Conservation (phyloP, 192 early-diverging fungal species). For the Mortierella antarctica region DNA sequence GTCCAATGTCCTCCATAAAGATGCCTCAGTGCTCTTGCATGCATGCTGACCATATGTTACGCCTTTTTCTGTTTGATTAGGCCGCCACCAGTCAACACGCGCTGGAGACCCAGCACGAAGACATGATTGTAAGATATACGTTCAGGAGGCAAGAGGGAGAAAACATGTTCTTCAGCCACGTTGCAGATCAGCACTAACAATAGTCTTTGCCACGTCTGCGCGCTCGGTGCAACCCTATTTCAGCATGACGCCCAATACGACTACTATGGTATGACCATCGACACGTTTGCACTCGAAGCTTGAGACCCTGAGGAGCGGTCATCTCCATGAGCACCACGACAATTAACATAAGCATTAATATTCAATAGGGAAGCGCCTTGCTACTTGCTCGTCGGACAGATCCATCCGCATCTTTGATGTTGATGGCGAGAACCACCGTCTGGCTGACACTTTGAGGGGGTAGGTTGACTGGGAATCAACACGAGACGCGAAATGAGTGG, state of each 20-base stretch:
- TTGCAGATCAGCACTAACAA: neutral
- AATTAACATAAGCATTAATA: slow-evolving; percentile 61
- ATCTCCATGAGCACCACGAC: slow-evolving; percentile 77
- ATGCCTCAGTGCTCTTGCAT: no score
- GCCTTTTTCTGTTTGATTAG: slow-evolving; percentile 3
- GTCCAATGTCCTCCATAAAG: no score
- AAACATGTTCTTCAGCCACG: neutral
- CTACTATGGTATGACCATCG: slow-evolving; percentile 56
- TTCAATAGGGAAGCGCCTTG: slow-evolving; percentile 87
- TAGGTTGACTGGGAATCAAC: slow-evolving; percentile 31
- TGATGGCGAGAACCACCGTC: slow-evolving; percentile 74
- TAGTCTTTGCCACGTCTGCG: neutral
- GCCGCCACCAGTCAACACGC: slow-evolving; percentile 57
- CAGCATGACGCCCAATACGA: slow-evolving; percentile 74
- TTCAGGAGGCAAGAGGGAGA: slow-evolving; percentile 2
- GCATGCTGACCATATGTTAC: no score
- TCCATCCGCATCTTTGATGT: slow-evolving; percentile 95
- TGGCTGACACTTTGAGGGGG: slow-evolving; percentile 79
- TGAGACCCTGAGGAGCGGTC: neutral
- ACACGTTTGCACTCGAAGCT: neutral
- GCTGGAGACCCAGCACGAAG: slow-evolving; percentile 89
- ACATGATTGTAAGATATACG: slow-evolving; percentile 79
- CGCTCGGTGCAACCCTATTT: neutral
- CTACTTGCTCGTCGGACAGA: slow-evolving; percentile 97
- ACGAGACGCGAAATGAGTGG: neutral